These are phyloP conservation scores for Mycena pura DNA, from an alignment of 768 basidiomycete species.

Conservation along the genomic window DNA sequence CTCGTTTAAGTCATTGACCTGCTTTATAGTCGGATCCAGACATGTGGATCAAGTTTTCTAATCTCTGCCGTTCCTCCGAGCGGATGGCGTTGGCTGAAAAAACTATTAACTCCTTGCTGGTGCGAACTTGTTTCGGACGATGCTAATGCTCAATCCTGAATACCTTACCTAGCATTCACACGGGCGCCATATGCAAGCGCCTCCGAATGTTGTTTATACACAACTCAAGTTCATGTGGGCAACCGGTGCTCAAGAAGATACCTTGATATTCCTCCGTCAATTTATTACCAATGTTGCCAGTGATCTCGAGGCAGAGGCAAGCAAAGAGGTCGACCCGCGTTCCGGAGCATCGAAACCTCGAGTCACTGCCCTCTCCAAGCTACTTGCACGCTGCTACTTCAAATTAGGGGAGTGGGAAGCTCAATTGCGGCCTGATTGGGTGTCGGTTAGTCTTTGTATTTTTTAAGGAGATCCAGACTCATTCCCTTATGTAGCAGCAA, in stretches of 20 bases:
- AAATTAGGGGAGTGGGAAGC: slow-evolving; percentile 96
- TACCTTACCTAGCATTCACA: slow-evolving; percentile 42
- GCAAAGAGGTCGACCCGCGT: slow-evolving; percentile 54
- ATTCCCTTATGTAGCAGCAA: slow-evolving; percentile 51
- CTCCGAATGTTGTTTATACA: slow-evolving; percentile 95
- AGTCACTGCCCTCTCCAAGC: slow-evolving; percentile 70
- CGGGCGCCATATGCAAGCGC: slow-evolving; percentile 69
- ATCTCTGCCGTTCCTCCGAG: slow-evolving; percentile 93
- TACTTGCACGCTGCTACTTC: slow-evolving; percentile 96
- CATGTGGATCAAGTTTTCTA: slow-evolving; percentile 99
- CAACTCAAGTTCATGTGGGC: slow-evolving; percentile 98
- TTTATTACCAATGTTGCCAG: slow-evolving; percentile 79
- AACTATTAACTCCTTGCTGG: slow-evolving; percentile 90
- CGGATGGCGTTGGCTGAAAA: slow-evolving; percentile 96
- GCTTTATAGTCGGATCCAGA: slow-evolving; percentile 69
- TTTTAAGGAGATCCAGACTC: slow-evolving; percentile 6
- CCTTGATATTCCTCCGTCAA: slow-evolving; percentile 79
- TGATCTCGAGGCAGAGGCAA: slow-evolving; percentile 72
- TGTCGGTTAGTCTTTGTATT: slow-evolving; percentile 57
- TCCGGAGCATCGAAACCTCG: slow-evolving; percentile 63
- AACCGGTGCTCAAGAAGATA: slow-evolving; percentile 76
- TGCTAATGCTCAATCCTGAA: neutral
- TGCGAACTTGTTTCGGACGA: slow-evolving; percentile 51
- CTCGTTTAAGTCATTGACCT: neutral
- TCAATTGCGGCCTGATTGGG: slow-evolving; percentile 81